Conservation (phyloP, 176 grass and related monocot genomes). For the Dactylis glomerata region DNA sequence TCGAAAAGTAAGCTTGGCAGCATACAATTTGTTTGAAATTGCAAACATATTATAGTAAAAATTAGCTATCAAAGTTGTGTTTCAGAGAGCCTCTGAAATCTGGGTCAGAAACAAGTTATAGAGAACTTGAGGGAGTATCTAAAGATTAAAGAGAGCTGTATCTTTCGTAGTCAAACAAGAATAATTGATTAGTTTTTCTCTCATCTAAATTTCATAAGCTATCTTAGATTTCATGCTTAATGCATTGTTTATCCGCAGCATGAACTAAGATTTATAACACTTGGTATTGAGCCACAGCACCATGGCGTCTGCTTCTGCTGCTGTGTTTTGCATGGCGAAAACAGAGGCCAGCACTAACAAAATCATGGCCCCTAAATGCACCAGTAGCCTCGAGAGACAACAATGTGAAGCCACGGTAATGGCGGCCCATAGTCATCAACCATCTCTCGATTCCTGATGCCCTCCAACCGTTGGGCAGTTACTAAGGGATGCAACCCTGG, state of each 20-base stretch:
- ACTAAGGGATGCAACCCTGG: neutral
- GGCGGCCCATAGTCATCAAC: neutral
- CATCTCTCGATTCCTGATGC: neutral
- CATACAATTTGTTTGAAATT: no score
- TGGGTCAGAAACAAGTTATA: neutral
- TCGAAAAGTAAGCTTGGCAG: no score
- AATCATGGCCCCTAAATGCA: neutral
- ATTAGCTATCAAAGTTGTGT: neutral
- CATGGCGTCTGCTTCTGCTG: neutral
- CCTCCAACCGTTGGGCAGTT: neutral
- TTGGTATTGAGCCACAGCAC: neutral
- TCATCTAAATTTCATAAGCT: neutral
- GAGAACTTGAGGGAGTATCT: neutral
- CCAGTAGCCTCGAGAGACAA: neutral
- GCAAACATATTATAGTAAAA: neutral
- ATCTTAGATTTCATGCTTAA: neutral
- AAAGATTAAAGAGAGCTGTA: neutral
- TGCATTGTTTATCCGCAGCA: neutral
- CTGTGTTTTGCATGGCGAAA: neutral
- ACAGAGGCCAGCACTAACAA: neutral
- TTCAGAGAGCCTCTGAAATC: neutral
- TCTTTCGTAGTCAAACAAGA: neutral
- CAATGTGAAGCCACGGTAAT: neutral
- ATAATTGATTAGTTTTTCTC: neutral
- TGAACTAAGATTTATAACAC: conserved; percentile 4